Evolutionary conservation across 495 filamentous ascomycete genomes (phyloP).

Genomic region (Aspergillus conjunctus): DNA sequence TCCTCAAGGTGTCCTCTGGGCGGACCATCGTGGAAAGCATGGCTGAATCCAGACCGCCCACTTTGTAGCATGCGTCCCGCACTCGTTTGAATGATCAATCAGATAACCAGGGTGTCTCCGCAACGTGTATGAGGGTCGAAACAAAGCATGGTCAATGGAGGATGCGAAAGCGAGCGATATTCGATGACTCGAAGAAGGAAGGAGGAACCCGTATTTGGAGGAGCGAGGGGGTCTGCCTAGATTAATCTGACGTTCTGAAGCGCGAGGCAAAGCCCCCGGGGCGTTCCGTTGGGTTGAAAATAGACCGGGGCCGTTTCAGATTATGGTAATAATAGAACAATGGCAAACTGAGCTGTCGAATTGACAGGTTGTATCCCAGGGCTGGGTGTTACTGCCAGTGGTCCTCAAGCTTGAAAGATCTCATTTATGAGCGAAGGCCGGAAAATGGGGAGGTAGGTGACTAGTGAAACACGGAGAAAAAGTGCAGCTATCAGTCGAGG

Average conservation of each 20-base stretch:
- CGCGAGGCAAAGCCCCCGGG: slow-evolving; percentile 21
- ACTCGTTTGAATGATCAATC: slow-evolving; percentile 19
- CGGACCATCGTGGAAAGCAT: slow-evolving; percentile 47
- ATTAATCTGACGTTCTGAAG: slow-evolving; percentile 9
- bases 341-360: slow-evolving; percentile 21
- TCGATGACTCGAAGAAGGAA: not conserved
- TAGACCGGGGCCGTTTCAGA: slow-evolving; percentile 12
- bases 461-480: slow-evolving; percentile 30
- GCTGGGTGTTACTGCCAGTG: slow-evolving; percentile 8
- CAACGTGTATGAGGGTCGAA: slow-evolving; percentile 15
- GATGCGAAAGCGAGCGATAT: slow-evolving; percentile 16
- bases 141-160: slow-evolving; percentile 30
- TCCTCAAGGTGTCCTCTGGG: slow-evolving; percentile 44
- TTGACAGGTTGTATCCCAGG: slow-evolving; percentile 24
- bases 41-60: slow-evolving; percentile 13
- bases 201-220: not conserved
- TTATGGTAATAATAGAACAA: slow-evolving; percentile 7
- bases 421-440: slow-evolving; percentile 14
- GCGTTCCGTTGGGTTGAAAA: slow-evolving; percentile 23
- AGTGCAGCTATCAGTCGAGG: slow-evolving; percentile 21
- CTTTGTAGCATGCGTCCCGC: slow-evolving; percentile 7
- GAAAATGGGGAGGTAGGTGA: slow-evolving; percentile 15
- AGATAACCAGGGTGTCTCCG: slow-evolving; percentile 22
- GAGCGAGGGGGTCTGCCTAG: slow-evolving; percentile 3
- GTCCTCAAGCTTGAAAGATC: slow-evolving; percentile 13